Evolutionary conservation across 495 filamentous ascomycete genomes (phyloP).

Genomic region (Aspergillus nidulans): DNA sequence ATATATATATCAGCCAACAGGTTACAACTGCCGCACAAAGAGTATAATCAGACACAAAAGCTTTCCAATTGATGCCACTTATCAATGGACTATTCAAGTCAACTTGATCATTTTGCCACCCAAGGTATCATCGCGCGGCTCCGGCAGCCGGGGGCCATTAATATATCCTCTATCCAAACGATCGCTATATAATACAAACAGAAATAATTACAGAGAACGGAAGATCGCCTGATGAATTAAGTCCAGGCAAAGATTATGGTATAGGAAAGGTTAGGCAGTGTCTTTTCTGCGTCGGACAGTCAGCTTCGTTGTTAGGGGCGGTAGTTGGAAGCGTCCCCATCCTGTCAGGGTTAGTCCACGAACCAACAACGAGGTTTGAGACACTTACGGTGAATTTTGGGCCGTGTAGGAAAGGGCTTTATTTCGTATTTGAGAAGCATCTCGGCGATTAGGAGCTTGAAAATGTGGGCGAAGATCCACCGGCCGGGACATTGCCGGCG

Average conservation of each 20-base stretch:
- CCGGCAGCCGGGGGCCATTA: neutral
- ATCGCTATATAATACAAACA: neutral
- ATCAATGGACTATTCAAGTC: neutral
- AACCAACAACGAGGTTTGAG: neutral
- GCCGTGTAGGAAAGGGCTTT: constrained; percentile 1
- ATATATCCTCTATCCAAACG: neutral
- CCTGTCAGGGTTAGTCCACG: neutral
- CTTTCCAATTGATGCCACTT: too few relatives aligned
- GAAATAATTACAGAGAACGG: neutral
- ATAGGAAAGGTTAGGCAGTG: neutral
- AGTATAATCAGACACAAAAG: too few relatives aligned
- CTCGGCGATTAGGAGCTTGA: constrained; percentile 9
- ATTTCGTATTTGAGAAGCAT: constrained; percentile 14
- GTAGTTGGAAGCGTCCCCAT: constrained; percentile 14
- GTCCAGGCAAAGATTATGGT: neutral
- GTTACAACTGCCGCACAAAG: too few relatives aligned
- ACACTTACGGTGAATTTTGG: constrained; percentile 9
- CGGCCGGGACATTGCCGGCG: constrained; percentile 13
- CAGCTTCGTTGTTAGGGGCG: constrained; percentile 7
- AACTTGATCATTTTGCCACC: neutral
- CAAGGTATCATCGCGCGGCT: neutral
- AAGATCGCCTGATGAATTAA: neutral
- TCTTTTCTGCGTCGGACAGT: constrained; percentile 10
- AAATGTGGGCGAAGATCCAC: constrained; percentile 14
- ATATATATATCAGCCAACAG: too few relatives aligned